Percentiles rank a stretch among this genome's conserved stretches.
phyloP scores from a whole-genome alignment of 768 basidiomycete species.

The Kockovaella imperatae region DNA sequence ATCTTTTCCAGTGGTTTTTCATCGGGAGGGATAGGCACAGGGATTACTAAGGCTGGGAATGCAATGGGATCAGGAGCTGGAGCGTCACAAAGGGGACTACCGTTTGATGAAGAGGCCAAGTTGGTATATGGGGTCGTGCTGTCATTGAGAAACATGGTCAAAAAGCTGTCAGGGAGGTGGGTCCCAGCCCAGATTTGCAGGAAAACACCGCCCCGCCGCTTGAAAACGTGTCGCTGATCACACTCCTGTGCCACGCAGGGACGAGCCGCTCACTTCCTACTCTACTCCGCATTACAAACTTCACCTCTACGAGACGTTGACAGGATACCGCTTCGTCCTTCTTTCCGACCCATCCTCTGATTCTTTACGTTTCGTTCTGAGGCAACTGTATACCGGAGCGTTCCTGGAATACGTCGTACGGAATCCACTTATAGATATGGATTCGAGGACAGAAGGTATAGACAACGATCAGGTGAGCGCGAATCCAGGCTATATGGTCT shows the following conservation, averaged over 20 bases:
- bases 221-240: not conserved
- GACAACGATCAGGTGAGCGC: slow-evolving; percentile 68
- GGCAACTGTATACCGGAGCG: slow-evolving; percentile 86
- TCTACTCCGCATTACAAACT: slow-evolving; percentile 86
- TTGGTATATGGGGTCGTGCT: slow-evolving; percentile 93
- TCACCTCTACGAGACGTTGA: slow-evolving; percentile 82
- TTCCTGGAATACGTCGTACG: slow-evolving; percentile 90
- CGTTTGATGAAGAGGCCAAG: slow-evolving; percentile 97
- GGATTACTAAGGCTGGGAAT: slow-evolving; percentile 3
- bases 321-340: slow-evolving; percentile 93
- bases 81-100: slow-evolving; percentile 48
- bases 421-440: slow-evolving; percentile 78
- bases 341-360: slow-evolving; percentile 80
- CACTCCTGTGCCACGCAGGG: slow-evolving; percentile 56
- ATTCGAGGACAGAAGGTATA: slow-evolving; percentile 72
- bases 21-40: slow-evolving; percentile 38
- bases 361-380: slow-evolving; percentile 68
- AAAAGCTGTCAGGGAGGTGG: slow-evolving; percentile 81
- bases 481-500: not conserved
- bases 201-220: not conserved
- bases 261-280: slow-evolving; percentile 85
- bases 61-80: slow-evolving; percentile 1
- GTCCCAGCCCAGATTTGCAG: slow-evolving; percentile 8
- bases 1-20: slow-evolving; percentile 31
- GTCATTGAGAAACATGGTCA: slow-evolving; percentile 86